phyloP scores from a whole-genome alignment of 2,329 filamentous ascomycete genomes.

The Alternaria novae-zelandiae region DNA sequence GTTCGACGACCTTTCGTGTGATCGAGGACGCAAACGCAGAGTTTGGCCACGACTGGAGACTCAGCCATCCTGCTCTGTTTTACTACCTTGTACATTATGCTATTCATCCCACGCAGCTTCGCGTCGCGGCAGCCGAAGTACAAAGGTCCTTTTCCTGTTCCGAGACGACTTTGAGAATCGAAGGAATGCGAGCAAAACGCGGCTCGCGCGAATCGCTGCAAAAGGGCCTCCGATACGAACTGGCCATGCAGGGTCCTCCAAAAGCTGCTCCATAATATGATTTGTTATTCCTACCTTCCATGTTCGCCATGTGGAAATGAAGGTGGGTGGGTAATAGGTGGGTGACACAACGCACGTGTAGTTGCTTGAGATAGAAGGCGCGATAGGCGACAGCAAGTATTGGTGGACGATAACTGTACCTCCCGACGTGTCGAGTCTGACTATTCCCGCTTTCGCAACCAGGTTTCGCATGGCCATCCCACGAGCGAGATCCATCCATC shows the following conservation, averaged over 20 bases:
- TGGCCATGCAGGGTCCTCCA: constrained; percentile 5
- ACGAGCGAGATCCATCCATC: not conserved
- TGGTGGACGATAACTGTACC: not conserved
- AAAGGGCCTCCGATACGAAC: not conserved
- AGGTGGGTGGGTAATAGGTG: not conserved
- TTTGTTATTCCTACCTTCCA: not conserved
- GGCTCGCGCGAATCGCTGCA: constrained; percentile 5
- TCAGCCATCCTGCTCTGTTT: not conserved
- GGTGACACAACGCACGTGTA: not conserved
- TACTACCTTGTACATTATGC: not conserved
- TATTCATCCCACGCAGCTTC: not conserved
- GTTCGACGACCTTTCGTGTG: not conserved
- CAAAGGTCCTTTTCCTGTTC: not conserved
- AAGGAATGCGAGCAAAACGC: not conserved
- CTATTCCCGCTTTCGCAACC: not conserved
- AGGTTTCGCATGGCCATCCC: not conserved
- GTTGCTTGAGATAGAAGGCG: not conserved
- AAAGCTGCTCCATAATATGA: not conserved
- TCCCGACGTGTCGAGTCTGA: not conserved
- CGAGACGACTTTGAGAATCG: not conserved
- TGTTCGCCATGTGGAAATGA: constrained; percentile 11
- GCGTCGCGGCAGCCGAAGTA: not conserved
- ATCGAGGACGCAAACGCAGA: not conserved
- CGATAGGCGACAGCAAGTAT: not conserved
- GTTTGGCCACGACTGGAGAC: not conserved